phyloP scores from a whole-genome alignment of 2,329 filamentous ascomycete genomes.

The Neofusicoccum ribis region DNA sequence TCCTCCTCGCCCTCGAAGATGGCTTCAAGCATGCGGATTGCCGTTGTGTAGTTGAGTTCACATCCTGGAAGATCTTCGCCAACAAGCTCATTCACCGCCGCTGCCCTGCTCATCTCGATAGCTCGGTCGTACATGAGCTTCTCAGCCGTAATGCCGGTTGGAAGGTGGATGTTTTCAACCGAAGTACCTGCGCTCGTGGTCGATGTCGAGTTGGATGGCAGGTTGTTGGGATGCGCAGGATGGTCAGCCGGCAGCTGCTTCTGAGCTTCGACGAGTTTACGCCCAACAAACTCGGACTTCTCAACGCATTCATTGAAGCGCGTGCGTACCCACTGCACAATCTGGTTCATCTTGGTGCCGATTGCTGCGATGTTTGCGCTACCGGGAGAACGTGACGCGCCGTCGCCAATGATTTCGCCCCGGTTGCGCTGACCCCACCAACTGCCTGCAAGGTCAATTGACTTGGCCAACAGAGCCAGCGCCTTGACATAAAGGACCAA shows the following conservation, averaged over 20 bases:
- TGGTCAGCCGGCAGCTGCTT: constrained; percentile 80
- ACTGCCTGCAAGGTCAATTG: constrained; percentile 89
- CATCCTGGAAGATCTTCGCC: constrained; percentile 85
- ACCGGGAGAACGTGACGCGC: constrained; percentile 31
- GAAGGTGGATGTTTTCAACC: constrained; percentile 78
- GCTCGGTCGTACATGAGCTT: constrained; percentile 98
- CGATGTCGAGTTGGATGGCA: constrained; percentile 60
- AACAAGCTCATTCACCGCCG: constrained; percentile 93
- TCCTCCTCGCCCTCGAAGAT: constrained; percentile 80
- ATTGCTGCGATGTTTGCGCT: constrained; percentile 42
- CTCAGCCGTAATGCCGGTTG: constrained; percentile 87
- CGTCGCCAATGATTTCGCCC: constrained; percentile 55
- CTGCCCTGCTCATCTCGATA: constrained; percentile 91
- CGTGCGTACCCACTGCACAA: constrained; percentile 91
- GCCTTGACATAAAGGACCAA: constrained; percentile 96
- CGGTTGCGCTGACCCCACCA: constrained; percentile 86
- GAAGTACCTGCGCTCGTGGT: constrained; percentile 59
- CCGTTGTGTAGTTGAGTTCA: constrained; percentile 89
- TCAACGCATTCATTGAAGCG: constrained; percentile 97
- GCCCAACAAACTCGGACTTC: constrained; percentile 91
- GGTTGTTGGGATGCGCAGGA: constrained; percentile 80
- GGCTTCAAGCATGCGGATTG: constrained; percentile 91
- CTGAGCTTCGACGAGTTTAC: constrained; percentile 85
- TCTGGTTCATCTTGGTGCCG: constrained; percentile 79
- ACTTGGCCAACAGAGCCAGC: constrained; percentile 82